These are phyloP conservation scores for Penicillium sp. DNA, from an alignment of 2,329 filamentous ascomycete species.

Conservation along the genomic window DNA sequence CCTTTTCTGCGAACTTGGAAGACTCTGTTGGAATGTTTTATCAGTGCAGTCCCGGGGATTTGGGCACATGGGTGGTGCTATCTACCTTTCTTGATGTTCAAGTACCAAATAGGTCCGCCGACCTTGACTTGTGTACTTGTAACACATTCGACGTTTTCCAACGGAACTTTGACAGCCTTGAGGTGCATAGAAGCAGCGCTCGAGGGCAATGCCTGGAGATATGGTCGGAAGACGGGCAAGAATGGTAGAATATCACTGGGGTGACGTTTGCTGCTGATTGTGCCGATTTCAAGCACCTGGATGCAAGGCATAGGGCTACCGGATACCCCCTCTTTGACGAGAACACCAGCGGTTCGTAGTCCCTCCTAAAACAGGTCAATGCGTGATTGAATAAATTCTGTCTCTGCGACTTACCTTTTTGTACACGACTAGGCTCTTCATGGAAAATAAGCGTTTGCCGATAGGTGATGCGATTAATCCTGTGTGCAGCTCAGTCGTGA, in stretches of 20 bases:
- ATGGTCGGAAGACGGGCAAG: conserved; percentile 65
- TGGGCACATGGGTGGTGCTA: neutral
- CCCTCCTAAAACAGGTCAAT: conserved; percentile 60
- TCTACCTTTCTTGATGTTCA: conserved; percentile 53
- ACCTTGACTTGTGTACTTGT: conserved; percentile 65
- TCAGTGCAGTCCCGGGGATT: neutral
- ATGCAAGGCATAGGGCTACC: conserved; percentile 67
- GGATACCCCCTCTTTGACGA: conserved; percentile 72
- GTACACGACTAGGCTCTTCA: conserved; percentile 78
- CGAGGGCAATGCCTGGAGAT: conserved; percentile 67
- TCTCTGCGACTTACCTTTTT: conserved; percentile 52
- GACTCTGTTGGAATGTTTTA: conserved; percentile 42
- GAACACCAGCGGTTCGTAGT: conserved; percentile 75
- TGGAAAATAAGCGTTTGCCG: conserved; percentile 74
- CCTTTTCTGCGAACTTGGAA: conserved; percentile 62
- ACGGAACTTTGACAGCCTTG: conserved; percentile 67
- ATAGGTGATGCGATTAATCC: conserved; percentile 76
- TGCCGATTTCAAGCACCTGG: conserved; percentile 75
- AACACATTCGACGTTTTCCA: conserved; percentile 80
- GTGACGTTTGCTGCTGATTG: conserved; percentile 66
- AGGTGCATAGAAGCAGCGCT: conserved; percentile 66
- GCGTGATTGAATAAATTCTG: neutral
- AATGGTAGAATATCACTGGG: conserved; percentile 87
- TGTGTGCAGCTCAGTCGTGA: conserved; percentile 79
- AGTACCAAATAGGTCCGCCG: conserved; percentile 47